Conservation (phyloP, 2,329 filamentous ascomycete genomes). For the Epichloe glyceriae region DNA sequence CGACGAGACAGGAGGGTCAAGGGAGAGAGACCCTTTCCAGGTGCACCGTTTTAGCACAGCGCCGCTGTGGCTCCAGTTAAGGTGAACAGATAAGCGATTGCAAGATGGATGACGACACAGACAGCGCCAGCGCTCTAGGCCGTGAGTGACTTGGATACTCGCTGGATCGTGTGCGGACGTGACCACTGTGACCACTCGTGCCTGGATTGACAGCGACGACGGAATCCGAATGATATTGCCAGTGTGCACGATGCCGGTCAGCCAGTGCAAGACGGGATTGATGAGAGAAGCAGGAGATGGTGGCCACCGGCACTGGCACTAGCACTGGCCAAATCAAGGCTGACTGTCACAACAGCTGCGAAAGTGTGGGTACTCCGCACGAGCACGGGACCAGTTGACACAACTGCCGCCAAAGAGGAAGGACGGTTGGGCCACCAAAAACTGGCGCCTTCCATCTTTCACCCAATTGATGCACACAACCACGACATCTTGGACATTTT, state of each 20-base stretch:
- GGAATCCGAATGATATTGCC: not conserved
- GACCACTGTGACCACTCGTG: not conserved
- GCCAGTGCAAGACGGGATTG: not conserved
- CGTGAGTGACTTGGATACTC: not conserved
- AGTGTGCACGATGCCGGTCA: not conserved
- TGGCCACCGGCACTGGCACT: not conserved
- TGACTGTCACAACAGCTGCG: too few species aligned
- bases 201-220: not conserved
- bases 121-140: not conserved
- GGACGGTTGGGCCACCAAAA: too few species aligned
- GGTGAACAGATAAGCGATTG: not conserved
- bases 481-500: too few species aligned
- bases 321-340: too few species aligned
- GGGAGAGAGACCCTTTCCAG: not conserved
- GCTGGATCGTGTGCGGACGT: not conserved
- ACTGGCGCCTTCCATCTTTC: too few species aligned
- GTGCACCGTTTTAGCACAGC: not conserved
- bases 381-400: too few species aligned
- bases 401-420: too few species aligned
- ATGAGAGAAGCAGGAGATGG: not conserved
- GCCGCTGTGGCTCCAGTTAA: not conserved
- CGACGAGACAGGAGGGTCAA: not conserved
- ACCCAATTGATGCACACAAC: too few species aligned
- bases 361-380: too few species aligned
- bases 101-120: slow-evolving; percentile 2